phyloP scores from a whole-genome alignment of 2,329 filamentous ascomycete genomes.

The Remersonia thermophila region DNA sequence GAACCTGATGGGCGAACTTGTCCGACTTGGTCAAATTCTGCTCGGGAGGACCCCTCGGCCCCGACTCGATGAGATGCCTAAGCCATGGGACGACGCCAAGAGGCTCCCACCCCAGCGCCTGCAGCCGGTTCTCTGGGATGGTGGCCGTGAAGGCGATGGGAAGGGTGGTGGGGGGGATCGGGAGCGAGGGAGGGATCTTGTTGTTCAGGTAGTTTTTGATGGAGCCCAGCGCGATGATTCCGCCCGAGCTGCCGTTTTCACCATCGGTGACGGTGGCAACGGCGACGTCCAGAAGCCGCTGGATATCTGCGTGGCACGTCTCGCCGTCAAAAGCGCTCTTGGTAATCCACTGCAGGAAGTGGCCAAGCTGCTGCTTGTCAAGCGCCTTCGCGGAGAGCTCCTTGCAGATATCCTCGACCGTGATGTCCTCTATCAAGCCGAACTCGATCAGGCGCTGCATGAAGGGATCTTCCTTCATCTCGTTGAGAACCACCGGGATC shows the following conservation, averaged over 20 bases:
- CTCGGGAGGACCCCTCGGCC: slow-evolving; percentile 44
- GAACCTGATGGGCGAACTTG: slow-evolving; percentile 62
- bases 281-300: slow-evolving; percentile 64
- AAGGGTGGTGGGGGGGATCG: slow-evolving; percentile 69
- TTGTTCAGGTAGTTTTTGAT: slow-evolving; percentile 65
- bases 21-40: slow-evolving; percentile 60
- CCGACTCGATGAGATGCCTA: slow-evolving; percentile 61
- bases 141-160: slow-evolving; percentile 71
- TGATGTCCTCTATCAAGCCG: slow-evolving; percentile 77
- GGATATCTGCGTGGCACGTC: slow-evolving; percentile 55
- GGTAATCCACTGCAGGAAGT: slow-evolving; percentile 76
- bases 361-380: slow-evolving; percentile 61
- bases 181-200: slow-evolving; percentile 69
- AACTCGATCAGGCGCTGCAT: slow-evolving; percentile 71
- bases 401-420: slow-evolving; percentile 69
- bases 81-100: slow-evolving; percentile 81
- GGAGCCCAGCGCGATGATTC: slow-evolving; percentile 63
- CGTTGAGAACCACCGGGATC: slow-evolving; percentile 73
- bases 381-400: slow-evolving; percentile 77
- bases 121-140: slow-evolving; percentile 54
- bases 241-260: slow-evolving; percentile 42
- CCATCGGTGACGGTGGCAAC: slow-evolving; percentile 55
- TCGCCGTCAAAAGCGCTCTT: slow-evolving; percentile 60
- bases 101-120: slow-evolving; percentile 75
- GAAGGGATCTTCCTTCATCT: slow-evolving; percentile 61